Evolutionary conservation across 441 rosid species (phyloP).

Genomic region (Adansonia gregorii): DNA sequence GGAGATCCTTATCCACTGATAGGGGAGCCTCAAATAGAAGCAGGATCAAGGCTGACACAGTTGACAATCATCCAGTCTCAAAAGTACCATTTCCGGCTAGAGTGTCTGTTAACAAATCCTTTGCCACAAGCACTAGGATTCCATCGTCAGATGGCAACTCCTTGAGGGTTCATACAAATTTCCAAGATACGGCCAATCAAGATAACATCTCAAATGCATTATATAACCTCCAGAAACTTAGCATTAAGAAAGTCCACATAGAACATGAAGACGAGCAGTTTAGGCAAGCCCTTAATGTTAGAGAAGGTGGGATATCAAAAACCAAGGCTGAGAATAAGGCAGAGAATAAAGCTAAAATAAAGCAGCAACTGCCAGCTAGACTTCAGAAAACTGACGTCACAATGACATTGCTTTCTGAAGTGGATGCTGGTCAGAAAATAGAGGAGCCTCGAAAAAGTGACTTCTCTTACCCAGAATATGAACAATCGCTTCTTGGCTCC

Average conservation of each 20-base stretch:
- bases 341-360: conserved; percentile 64
- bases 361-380: conserved; percentile 62
- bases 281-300: conserved; percentile 72
- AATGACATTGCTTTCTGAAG: conserved; percentile 47
- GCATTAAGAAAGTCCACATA: conserved; percentile 53
- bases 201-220: conserved; percentile 53
- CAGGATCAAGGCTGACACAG: conserved; percentile 57
- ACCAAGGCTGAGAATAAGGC: conserved; percentile 62
- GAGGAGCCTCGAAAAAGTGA: conserved; percentile 62
- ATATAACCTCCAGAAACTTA: conserved; percentile 57
- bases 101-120: conserved; percentile 65
- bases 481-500: conserved; percentile 47
- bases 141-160: conserved; percentile 53
- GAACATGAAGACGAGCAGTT: conserved; percentile 80
- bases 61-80: conserved; percentile 57
- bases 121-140: conserved; percentile 44
- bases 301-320: conserved; percentile 81
- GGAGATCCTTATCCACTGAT: conserved; percentile 82
- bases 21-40: conserved; percentile 67
- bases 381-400: conserved; percentile 60
- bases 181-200: conserved; percentile 43
- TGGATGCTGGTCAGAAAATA: conserved; percentile 43
- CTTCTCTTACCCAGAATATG: conserved; percentile 77
- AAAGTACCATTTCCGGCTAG: conserved; percentile 90
- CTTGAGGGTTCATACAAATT: conserved; percentile 31